Conservation (phyloP, 306 rosid genomes). For the Medicago ruthenica region DNA sequence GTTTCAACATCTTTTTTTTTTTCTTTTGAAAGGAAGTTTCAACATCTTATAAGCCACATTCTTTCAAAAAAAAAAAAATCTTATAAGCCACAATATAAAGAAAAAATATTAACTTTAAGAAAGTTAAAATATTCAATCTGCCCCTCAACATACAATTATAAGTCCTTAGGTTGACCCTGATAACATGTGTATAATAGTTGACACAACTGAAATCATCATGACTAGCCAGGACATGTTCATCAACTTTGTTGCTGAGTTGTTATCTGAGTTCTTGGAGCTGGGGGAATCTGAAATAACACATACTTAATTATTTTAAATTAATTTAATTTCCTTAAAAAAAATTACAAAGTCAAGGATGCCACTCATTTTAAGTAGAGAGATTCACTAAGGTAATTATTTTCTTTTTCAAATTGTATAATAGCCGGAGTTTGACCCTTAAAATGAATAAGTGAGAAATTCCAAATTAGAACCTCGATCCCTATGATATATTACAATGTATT, state of each 20-base stretch:
- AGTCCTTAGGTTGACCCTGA: neutral
- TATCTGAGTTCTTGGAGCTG: constrained; percentile 35
- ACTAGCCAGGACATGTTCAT: constrained; percentile 6
- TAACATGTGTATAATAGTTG: neutral
- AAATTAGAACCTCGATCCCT: too few relatives aligned
- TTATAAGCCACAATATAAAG: neutral
- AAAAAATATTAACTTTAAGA: neutral
- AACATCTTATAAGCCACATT: too few relatives aligned
- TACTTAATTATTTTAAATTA: neutral
- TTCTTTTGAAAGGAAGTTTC: too few relatives aligned
- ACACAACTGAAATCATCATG: neutral
- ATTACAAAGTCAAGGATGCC: neutral
- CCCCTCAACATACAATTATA: neutral
- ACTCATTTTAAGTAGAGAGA: neutral
- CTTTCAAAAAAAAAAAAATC: too few relatives aligned
- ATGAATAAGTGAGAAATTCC: too few relatives aligned
- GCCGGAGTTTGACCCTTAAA: too few relatives aligned
- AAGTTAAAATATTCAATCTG: neutral
- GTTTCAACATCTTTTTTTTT: too few relatives aligned
- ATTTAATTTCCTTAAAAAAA: neutral
- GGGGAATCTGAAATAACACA: constrained; percentile 43
- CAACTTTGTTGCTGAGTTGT: constrained; percentile 40
- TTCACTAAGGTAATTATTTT: neutral
- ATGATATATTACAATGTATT: too few relatives aligned
- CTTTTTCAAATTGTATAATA: too few relatives aligned